phyloP scores from a whole-genome alignment of 305 asterid species.

The Rubia tinctorum region DNA sequence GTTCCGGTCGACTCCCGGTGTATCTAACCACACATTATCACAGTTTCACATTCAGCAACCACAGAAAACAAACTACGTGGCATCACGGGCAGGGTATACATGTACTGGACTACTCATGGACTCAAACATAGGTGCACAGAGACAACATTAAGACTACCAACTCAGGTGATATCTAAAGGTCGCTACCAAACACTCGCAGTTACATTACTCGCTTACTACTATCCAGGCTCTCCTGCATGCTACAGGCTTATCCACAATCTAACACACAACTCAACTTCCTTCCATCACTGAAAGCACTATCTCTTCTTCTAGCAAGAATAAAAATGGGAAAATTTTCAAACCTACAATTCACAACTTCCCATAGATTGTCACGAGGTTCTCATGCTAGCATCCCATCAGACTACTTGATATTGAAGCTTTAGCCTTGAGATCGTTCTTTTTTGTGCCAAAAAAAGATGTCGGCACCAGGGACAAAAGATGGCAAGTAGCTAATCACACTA shows the following conservation, averaged over 20 bases:
- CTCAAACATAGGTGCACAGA: too few relatives aligned
- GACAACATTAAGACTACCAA: too few relatives aligned
- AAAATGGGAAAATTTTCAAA: neutral
- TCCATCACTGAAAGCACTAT: neutral
- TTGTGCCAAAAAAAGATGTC: neutral
- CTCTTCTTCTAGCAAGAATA: neutral
- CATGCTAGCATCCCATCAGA: neutral
- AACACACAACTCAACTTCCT: neutral
- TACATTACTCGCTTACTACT: neutral
- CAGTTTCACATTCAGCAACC: neutral
- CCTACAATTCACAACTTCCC: neutral
- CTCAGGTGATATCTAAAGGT: too few relatives aligned
- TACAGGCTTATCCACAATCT: neutral
- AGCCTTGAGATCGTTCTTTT: neutral
- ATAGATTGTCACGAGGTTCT: neutral
- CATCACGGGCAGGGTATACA: neutral
- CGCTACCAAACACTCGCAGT: too few relatives aligned
- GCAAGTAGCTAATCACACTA: neutral
- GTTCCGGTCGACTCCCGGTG: conserved; percentile 81
- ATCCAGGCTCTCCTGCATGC: neutral
- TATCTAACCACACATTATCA: conserved; percentile 33
- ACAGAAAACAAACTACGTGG: neutral
- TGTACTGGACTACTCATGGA: neutral
- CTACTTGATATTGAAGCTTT: neutral
- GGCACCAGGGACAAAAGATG: neutral